Conservation (phyloP, 1,284 basidiomycete species). For the Peniophora sp. region DNA sequence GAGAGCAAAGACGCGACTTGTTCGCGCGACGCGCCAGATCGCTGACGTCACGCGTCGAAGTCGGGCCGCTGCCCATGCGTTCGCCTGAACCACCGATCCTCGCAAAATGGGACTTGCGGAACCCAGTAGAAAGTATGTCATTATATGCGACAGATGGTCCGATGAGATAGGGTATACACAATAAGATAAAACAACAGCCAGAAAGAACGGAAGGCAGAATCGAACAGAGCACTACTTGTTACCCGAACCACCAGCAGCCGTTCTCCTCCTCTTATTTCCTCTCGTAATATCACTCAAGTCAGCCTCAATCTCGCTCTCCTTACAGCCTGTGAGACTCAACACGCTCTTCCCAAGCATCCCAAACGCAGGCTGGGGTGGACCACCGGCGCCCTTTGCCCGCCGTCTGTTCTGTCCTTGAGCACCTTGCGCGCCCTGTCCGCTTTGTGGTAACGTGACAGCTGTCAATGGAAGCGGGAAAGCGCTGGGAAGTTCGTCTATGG, state of each 20-base stretch:
- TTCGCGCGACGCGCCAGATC: too few relatives aligned
- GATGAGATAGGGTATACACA: constrained; percentile 1
- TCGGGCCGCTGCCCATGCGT: too few relatives aligned
- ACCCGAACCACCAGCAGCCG: constrained; percentile 29
- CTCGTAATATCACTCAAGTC: constrained; percentile 71
- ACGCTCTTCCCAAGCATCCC: constrained; percentile 66
- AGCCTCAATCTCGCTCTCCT: constrained; percentile 61
- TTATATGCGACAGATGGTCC: not conserved
- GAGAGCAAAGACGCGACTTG: too few relatives aligned
- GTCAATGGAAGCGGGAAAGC: constrained; percentile 74
- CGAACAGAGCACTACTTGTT: constrained; percentile 12
- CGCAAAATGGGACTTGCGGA: not conserved
- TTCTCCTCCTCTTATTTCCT: constrained; percentile 60
- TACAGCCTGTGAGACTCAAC: constrained; percentile 39
- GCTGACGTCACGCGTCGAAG: too few relatives aligned
- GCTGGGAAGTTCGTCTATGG: constrained; percentile 75
- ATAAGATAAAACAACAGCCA: constrained; percentile 1
- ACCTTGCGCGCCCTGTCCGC: constrained; percentile 25
- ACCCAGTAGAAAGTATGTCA: not conserved
- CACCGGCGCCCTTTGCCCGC: constrained; percentile 45
- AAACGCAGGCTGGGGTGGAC: constrained; percentile 34
- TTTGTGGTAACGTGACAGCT: constrained; percentile 25
- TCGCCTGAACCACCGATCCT: too few relatives aligned
- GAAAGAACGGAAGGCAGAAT: not conserved
- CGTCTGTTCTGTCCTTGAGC: constrained; percentile 33